A percentile compares a stretch with the other conserved stretches of the same genome.
These are phyloP conservation scores for Neonectria coccinea DNA, from an alignment of 2,329 filamentous ascomycete genomes.

Conservation along the genomic window DNA sequence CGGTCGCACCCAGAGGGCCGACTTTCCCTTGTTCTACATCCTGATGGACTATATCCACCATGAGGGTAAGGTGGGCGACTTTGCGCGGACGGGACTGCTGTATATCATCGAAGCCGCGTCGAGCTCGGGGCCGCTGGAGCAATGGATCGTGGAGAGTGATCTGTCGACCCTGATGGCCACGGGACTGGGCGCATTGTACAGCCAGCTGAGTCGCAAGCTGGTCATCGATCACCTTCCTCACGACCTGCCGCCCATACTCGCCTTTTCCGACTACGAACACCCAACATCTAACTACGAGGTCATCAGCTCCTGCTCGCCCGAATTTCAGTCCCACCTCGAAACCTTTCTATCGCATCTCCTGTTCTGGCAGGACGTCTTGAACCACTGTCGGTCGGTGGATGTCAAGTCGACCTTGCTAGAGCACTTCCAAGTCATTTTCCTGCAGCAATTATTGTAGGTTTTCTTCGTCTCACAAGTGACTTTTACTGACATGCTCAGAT, in stretches of 20 bases:
- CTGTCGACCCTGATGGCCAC: constrained; percentile 97
- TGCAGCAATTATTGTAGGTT: constrained; percentile 89
- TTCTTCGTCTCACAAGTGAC: not conserved
- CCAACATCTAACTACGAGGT: constrained; percentile 77
- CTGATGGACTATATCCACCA: constrained; percentile 97
- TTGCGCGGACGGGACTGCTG: constrained; percentile 90
- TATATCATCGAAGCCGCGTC: constrained; percentile 97
- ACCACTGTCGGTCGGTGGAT: constrained; percentile 92
- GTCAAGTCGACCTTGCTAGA: constrained; percentile 94
- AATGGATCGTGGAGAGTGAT: constrained; percentile 98
- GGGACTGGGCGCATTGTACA: constrained; percentile 82
- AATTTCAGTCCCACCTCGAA: constrained; percentile 87
- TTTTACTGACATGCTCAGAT: constrained; percentile 63
- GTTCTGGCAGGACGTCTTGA: constrained; percentile 98
- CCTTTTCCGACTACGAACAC: constrained; percentile 88
- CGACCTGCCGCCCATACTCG: constrained; percentile 83
- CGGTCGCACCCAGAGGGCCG: constrained; percentile 86
- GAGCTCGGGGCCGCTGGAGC: constrained; percentile 83
- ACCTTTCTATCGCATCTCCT: constrained; percentile 94
- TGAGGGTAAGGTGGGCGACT: constrained; percentile 93
- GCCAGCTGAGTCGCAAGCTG: constrained; percentile 78
- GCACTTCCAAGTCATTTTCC: constrained; percentile 96
- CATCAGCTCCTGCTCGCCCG: constrained; percentile 77
- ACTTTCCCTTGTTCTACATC: constrained; percentile 96
- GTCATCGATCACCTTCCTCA: constrained; percentile 82